A percentile compares a stretch with the other conserved stretches of the same genome.
These are phyloP conservation scores for Leccinum subatratum DNA, from an alignment of 1,284 basidiomycete species.

Conservation along the genomic window DNA sequence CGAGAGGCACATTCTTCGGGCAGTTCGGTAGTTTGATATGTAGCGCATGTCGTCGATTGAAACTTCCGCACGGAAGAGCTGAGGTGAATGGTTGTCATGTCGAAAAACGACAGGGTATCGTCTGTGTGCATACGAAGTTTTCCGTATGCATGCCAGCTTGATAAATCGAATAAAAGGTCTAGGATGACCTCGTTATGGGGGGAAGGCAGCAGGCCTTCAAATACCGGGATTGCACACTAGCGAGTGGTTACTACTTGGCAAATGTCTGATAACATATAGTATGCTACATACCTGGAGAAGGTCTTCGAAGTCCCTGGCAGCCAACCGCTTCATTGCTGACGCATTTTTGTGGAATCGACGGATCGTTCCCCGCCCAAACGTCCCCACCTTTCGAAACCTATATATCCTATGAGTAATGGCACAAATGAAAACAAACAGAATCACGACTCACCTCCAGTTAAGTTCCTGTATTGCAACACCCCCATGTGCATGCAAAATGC, in stretches of 20 bases:
- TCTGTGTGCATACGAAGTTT: constrained; percentile 34
- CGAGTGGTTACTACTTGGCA: background rate
- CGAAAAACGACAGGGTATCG: background rate
- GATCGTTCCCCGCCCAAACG: constrained; percentile 11
- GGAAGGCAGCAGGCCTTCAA: constrained; percentile 32
- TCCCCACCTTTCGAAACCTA: constrained; percentile 7
- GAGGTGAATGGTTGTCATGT: background rate
- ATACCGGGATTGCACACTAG: constrained; percentile 34
- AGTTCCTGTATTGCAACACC: constrained; percentile 6
- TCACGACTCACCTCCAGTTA: constrained; percentile 10
- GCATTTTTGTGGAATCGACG: constrained; percentile 14
- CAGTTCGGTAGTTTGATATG: background rate
- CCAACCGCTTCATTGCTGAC: constrained; percentile 16
- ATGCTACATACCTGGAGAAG: constrained; percentile 30
- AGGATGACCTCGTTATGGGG: constrained; percentile 20
- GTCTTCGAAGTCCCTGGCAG: constrained; percentile 19
- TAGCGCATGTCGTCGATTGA: background rate
- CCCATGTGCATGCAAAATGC: constrained; percentile 14
- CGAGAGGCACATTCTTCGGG: background rate
- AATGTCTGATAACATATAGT: background rate
- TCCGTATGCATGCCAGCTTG: constrained; percentile 31
- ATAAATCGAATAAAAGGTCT: constrained; percentile 12
- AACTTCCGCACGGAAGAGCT: background rate
- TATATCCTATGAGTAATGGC: background rate
- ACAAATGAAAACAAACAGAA: background rate